These are phyloP conservation scores for Zea luxurians DNA, from an alignment of 176 grass and related monocot species.

Conservation along the genomic window DNA sequence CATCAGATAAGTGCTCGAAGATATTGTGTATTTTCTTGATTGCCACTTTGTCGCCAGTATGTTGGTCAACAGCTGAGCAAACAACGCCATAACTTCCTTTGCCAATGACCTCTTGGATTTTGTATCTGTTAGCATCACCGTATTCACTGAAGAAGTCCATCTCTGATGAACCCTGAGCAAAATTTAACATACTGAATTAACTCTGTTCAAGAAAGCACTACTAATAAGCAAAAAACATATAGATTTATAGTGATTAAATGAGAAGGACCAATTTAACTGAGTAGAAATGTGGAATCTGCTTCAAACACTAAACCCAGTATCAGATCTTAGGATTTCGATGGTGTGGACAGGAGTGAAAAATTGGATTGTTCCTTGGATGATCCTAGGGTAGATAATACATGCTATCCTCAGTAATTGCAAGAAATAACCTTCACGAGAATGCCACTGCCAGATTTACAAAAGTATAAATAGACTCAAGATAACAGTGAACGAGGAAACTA, in stretches of 20 bases:
- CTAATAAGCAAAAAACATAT: neutral
- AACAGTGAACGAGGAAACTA: neutral
- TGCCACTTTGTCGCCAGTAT: conserved; percentile 88
- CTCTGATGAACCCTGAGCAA: conserved; percentile 69
- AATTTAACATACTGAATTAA: conserved; percentile 32
- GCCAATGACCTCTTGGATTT: conserved; percentile 87
- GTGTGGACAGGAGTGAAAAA: too few relatives aligned
- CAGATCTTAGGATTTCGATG: neutral
- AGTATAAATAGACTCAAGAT: neutral
- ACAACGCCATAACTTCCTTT: conserved; percentile 98
- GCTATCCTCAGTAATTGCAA: conserved; percentile 8
- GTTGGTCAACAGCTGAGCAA: conserved; percentile 85
- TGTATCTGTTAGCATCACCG: conserved; percentile 84
- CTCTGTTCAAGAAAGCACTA: neutral
- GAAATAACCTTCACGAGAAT: neutral
- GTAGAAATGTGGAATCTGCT: conserved; percentile 18
- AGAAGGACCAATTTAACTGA: conserved; percentile 16
- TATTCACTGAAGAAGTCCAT: conserved; percentile 97
- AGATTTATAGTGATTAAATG: neutral
- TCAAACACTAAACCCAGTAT: conserved; percentile 17
- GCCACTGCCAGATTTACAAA: conserved; percentile 4
- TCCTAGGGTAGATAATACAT: too few relatives aligned
- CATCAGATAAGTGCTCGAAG: conserved; percentile 91
- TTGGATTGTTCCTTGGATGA: too few relatives aligned
- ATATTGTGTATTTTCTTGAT: conserved; percentile 98